Base-by-base conservation (phyloP, 2,329 filamentous ascomycete species). In the Fusarium sp. region DNA sequence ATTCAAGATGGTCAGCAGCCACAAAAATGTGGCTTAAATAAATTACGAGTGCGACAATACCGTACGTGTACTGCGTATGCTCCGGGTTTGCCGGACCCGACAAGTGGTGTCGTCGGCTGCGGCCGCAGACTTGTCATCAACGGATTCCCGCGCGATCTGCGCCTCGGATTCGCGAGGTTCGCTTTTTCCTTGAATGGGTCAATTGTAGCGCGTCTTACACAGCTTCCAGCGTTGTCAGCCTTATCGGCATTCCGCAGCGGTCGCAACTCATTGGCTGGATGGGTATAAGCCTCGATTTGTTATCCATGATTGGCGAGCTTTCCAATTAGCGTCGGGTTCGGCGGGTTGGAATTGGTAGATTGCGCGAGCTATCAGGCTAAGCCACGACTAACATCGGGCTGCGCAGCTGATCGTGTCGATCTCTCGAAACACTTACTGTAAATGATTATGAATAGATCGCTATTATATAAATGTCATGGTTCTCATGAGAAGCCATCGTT, bases 291-390 rank as follows among this genome's bases (percentile, higher is more conserved):
- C 60, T 64, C 53, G 17, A 26, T 24, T 48, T 10, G 53, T 8
- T 2, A 10, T 17, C 44, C 11, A 17, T 34, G 26, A 60, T 61
- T 62, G 58, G 58, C 26, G 56, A 42, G 10, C 13, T 7, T 1
- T 1, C 15, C 17, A n/a, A 42, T 6, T 57, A 15, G 45, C 17
- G 40, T 24, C 22, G 22, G 28, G 39, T 26, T 38, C 45, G 53
- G 31, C 34, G 20, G 22, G 39, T 22, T 33, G 4, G 33, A 58
- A 24, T 59, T 38, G 34, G 60, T 22, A 18, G 31, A 48, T 49
- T 58, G 58, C 3, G 26, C 50, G 52, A 53, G 40, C 62, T 59
- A 4, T n/a, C 43, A 46, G 48, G 40, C 62, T 59, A 65, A 65
- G 60, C 62, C 62, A 59, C 53, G 22, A 38, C 44, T 58, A 44